phyloP scores from a whole-genome alignment of 2,329 filamentous ascomycete genomes.

The Teratosphaeria viscida region DNA sequence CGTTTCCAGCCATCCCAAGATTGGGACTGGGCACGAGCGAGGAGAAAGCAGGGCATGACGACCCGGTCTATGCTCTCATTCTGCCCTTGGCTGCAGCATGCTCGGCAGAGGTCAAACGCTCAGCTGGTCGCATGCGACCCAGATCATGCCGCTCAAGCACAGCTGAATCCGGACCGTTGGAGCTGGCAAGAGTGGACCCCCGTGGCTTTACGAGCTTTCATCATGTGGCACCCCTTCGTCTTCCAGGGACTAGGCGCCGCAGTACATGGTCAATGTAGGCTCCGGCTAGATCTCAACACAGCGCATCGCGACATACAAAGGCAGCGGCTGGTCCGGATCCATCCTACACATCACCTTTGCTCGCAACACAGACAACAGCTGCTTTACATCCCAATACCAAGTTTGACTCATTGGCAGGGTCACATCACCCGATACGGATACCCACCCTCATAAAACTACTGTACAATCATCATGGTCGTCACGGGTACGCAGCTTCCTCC shows the following conservation, averaged over 20 bases:
- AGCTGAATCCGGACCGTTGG: slow-evolving; percentile 1
- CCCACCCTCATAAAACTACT: background rate
- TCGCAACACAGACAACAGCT: background rate
- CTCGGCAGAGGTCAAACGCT: background rate
- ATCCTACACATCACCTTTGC: background rate
- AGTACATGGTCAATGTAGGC: background rate
- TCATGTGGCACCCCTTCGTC: background rate
- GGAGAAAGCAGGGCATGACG: background rate
- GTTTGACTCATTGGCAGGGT: background rate
- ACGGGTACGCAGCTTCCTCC: slow-evolving; percentile 13
- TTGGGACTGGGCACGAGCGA: background rate
- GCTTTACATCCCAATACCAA: background rate
- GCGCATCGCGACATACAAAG: background rate
- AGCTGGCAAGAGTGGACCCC: background rate
- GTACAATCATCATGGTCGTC: slow-evolving; percentile 14
- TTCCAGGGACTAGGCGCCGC: background rate
- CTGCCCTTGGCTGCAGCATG: background rate
- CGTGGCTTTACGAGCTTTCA: background rate
- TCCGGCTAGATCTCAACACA: background rate
- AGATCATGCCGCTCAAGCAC: background rate
- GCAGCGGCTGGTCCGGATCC: background rate
- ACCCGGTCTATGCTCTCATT: background rate
- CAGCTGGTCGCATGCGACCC: background rate
- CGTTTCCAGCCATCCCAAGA: background rate
- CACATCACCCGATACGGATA: background rate